Conservation (phyloP, 306 rosid species). For the Trifolium dubium region DNA sequence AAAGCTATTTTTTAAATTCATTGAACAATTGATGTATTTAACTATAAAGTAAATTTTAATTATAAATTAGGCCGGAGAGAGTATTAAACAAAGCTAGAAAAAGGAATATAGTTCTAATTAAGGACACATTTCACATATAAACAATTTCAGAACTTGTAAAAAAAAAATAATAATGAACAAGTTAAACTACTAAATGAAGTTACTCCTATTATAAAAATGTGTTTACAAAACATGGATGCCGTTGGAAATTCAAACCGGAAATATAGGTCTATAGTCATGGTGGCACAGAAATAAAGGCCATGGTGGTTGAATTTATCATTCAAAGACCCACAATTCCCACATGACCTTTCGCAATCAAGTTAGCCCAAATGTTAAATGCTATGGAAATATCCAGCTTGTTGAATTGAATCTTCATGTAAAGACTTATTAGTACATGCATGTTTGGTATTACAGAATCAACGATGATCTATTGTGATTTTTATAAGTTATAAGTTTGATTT, state of each 20-base stretch:
- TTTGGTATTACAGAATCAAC: too few relatives aligned
- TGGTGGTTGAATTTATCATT: slow-evolving; percentile 4
- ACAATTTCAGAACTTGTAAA: not conserved
- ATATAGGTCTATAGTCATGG: slow-evolving; percentile 12
- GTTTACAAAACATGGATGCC: not conserved
- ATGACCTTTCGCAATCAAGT: slow-evolving; percentile 16
- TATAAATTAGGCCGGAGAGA: too few relatives aligned
- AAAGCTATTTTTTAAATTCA: too few relatives aligned
- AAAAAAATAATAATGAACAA: not conserved
- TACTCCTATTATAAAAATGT: not conserved
- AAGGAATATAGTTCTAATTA: not conserved
- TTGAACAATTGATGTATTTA: too few relatives aligned
- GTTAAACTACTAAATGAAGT: not conserved
- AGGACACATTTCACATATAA: not conserved
- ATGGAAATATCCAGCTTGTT: slow-evolving; percentile 15
- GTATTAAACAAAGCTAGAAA: not conserved
- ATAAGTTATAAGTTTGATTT: too few relatives aligned
- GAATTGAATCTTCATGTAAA: not conserved
- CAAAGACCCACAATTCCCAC: slow-evolving; percentile 22
- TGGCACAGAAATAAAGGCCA: slow-evolving; percentile 23
- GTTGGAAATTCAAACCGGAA: slow-evolving; percentile 1
- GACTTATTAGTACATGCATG: not conserved
- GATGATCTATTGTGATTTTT: too few relatives aligned
- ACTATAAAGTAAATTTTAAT: too few relatives aligned
- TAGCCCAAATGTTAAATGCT: slow-evolving; percentile 20